A percentile compares a stretch with the other conserved stretches of the same genome.
phyloP scores from a whole-genome alignment of 139 green algal genomes.

The Coccomyxa sp. region DNA sequence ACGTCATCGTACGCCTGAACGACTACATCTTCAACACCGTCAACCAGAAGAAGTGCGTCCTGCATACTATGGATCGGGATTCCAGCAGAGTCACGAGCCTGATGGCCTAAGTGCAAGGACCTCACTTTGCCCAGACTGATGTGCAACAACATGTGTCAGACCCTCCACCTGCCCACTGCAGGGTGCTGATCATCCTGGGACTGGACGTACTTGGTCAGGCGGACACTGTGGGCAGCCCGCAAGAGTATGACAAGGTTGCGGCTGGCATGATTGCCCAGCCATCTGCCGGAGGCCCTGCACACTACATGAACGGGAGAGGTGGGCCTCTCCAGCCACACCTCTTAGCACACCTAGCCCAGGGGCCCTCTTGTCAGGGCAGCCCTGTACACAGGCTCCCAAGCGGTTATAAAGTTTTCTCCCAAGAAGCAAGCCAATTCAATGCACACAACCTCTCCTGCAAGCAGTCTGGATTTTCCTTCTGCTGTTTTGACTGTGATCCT shows the following conservation, averaged over 20 bases:
- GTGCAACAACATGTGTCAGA: background rate
- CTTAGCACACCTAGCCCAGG: too few relatives aligned
- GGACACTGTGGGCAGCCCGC: background rate
- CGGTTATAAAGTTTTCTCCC: too few relatives aligned
- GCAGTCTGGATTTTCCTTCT: too few relatives aligned
- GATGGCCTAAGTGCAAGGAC: background rate
- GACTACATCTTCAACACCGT: slow-evolving; percentile 10
- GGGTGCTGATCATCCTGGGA: slow-evolving; percentile 50
- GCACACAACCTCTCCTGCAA: too few relatives aligned
- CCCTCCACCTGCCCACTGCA: background rate
- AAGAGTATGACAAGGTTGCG: background rate
- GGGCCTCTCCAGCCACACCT: too few relatives aligned
- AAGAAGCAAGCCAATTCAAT: too few relatives aligned
- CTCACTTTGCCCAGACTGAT: background rate
- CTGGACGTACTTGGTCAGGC: slow-evolving; percentile 24
- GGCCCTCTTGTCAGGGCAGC: too few relatives aligned
- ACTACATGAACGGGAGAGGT: too few relatives aligned
- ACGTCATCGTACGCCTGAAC: slow-evolving; percentile 16
- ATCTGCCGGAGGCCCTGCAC: background rate
- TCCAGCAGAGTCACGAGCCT: background rate
- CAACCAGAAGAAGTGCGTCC: slow-evolving; percentile 3
- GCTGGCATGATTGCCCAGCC: too few relatives aligned
- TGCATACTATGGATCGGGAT: too few relatives aligned
- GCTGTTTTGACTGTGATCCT: too few relatives aligned
- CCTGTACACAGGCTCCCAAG: too few relatives aligned